Conservation (phyloP, 1,139 yeast genomes). For the Taphrina confusa region DNA sequence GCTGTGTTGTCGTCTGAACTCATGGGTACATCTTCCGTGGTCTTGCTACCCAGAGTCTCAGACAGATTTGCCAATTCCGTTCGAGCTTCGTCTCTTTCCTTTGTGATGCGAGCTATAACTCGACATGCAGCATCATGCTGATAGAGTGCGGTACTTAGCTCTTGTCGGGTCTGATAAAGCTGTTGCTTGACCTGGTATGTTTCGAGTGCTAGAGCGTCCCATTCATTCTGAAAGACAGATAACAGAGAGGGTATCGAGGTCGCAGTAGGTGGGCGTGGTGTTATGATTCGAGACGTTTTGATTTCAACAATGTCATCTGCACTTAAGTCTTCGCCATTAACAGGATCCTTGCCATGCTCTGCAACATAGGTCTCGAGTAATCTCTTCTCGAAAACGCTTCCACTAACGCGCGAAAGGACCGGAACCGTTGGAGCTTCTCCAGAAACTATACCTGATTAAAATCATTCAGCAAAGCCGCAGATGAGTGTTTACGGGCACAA, state of each 20-base stretch:
- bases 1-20: neutral
- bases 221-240: slow-evolving; percentile 76
- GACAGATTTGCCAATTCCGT: slow-evolving; percentile 56
- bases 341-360: slow-evolving; percentile 74
- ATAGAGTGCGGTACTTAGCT: slow-evolving; percentile 66
- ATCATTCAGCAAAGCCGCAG: too few relatives aligned
- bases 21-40: neutral
- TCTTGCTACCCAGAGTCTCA: neutral
- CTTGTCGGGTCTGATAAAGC: slow-evolving; percentile 64
- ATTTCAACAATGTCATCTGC: slow-evolving; percentile 62
- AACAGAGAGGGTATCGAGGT: slow-evolving; percentile 78
- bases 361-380: slow-evolving; percentile 64
- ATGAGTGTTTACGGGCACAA: too few relatives aligned
- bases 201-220: slow-evolving; percentile 87
- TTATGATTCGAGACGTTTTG: slow-evolving; percentile 46
- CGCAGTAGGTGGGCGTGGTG: slow-evolving; percentile 56
- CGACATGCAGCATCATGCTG: slow-evolving; percentile 88
- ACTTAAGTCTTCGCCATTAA: slow-evolving; percentile 62
- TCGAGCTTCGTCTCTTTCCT: slow-evolving; percentile 73
- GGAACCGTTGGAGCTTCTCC: slow-evolving; percentile 33
- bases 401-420: slow-evolving; percentile 38
- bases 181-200: slow-evolving; percentile 74
- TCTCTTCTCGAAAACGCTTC: slow-evolving; percentile 64
- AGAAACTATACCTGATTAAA: slow-evolving; percentile 5
- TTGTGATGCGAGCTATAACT: slow-evolving; percentile 73